These are phyloP conservation scores for Colletotrichum lindemuthianum DNA, from an alignment of 2,329 filamentous ascomycete species.

Conservation along the genomic window DNA sequence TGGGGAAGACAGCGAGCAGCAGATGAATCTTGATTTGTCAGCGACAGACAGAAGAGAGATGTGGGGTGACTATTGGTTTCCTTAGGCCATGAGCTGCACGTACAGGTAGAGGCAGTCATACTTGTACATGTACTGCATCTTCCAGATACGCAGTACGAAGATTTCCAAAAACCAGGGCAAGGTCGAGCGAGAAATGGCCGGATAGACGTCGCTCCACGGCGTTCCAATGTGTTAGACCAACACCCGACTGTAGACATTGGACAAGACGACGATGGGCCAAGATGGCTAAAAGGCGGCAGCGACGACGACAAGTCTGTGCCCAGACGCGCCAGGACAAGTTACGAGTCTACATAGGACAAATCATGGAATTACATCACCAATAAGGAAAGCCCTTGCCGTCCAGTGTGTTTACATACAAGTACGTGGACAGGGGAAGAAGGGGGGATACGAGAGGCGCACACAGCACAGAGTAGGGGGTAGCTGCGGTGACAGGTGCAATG, in stretches of 20 bases:
- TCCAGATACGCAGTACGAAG: no score
- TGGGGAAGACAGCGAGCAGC: neutral
- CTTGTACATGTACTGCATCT: no score
- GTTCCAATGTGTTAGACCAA: slow-evolving; percentile 16
- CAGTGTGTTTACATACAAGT: slow-evolving; percentile 1
- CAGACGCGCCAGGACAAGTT: slow-evolving; percentile 19
- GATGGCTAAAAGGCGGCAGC: neutral
- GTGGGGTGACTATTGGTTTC: no score
- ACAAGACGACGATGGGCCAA: neutral
- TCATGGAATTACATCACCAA: slow-evolving; percentile 31
- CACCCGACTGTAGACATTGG: neutral
- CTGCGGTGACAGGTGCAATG: neutral
- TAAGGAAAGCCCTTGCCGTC: slow-evolving; percentile 6
- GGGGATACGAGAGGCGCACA: slow-evolving; percentile 2
- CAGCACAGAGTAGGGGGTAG: slow-evolving; percentile 4
- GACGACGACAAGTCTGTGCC: slow-evolving; percentile 16
- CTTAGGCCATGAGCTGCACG: no score
- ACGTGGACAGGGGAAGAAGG: neutral
- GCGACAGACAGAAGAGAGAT: no score
- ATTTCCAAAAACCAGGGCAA: no score
- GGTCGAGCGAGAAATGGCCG: no score
- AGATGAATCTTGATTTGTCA: no score
- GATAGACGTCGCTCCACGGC: neutral
- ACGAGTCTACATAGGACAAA: slow-evolving; percentile 14
- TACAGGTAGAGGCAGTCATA: no score